Evolutionary conservation across 306 rosid species (phyloP), one percentile per base, ranked within the genome.

Genomic region (Sphenostylis stenocarpa): DNA sequence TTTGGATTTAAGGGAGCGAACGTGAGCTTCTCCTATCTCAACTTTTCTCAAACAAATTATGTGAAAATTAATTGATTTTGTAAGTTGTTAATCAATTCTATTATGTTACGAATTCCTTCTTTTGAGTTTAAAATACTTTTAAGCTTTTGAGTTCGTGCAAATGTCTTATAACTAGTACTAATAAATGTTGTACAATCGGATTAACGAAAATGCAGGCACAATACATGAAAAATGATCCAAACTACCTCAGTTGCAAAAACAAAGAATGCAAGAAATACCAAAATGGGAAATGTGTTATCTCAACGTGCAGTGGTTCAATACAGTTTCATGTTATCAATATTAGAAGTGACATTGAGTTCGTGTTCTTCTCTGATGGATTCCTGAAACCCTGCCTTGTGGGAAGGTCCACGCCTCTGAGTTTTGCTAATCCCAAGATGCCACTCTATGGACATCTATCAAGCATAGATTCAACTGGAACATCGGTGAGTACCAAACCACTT

Each of bases 251-350:
- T 24, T 91, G 98, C 93, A 87, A 80, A 76, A 94, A 79, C 29
- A 82, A 81, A 49, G 86, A 87, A 61, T 89, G 96, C 86, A 76
- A 81, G 67, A 41, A 70, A 36, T 10, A 49, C 1, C 16, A 2
- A 1, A 70, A 80, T 21, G 86, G 90, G 12, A 75, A 36, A 29
- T 89, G 94, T 52, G 15, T 0, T 38, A 71, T 39, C 11, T 53
- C 66, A 61, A 87, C 92, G 3, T 91, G 96, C 77, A 83, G 79
- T 73, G 97, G 94, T 38, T 60, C 93, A 16, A 29, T 94, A 70
- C 34, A 85, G 61, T 94, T 94, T 74, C 98, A 94, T 76, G 93
- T 91, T 2, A 65, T 94, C 73, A 94, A 94, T 89, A 87, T 94
- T 53, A 78, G 98, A 81, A 94, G 90, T 3, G 91, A 94, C 85